Conservation (phyloP, 1,284 basidiomycete species). For the Athelia psychrophila region DNA sequence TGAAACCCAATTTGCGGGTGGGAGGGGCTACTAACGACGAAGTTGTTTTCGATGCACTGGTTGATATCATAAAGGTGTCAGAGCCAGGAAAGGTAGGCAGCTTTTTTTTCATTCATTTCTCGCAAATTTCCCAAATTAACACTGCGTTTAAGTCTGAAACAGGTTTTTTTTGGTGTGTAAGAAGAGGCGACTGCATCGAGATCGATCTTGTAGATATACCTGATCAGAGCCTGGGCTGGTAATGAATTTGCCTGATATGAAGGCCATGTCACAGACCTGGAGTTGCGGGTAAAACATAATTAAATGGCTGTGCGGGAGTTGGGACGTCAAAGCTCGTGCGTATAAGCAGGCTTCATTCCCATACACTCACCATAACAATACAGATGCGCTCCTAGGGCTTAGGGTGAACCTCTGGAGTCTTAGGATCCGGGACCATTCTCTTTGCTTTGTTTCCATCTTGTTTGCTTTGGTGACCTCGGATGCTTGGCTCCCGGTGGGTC, state of each 20-base stretch:
- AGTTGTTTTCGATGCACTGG: not conserved
- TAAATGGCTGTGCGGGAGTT: too few relatives aligned
- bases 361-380: too few relatives aligned
- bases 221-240: slow-evolving; percentile 3
- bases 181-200: not conserved
- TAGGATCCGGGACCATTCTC: too few relatives aligned
- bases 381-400: too few relatives aligned
- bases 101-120: not conserved
- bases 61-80: not conserved
- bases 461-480: too few relatives aligned
- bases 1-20: not conserved
- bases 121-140: not conserved
- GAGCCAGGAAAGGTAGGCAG: not conserved
- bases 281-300: too few relatives aligned
- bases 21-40: not conserved
- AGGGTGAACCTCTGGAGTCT: too few relatives aligned
- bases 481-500: too few relatives aligned
- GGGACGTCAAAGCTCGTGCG: too few relatives aligned
- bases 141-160: not conserved
- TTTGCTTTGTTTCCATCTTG: too few relatives aligned
- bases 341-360: too few relatives aligned
- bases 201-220: not conserved
- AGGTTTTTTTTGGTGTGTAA: not conserved
- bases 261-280: too few relatives aligned
- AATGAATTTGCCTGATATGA: not conserved